Conservation (phyloP, 148 eudicot genomes). For the Rhododendron simsii region DNA sequence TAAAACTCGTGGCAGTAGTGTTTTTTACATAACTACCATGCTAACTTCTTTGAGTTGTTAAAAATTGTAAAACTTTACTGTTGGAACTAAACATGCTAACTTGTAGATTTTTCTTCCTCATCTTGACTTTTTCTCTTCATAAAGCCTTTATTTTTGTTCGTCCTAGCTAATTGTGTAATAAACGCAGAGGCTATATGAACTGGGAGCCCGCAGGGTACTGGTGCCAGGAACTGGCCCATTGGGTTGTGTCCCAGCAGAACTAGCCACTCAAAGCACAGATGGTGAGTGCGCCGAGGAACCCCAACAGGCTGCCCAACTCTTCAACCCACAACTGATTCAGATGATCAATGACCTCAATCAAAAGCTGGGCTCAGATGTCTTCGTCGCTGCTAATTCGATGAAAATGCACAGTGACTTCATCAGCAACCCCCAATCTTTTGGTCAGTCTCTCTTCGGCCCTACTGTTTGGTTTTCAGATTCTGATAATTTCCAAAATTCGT, state of each 20-base stretch:
- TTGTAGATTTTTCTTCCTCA: too few species aligned
- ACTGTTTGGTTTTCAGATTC: neutral
- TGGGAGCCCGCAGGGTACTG: slow-evolving; percentile 69
- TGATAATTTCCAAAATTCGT: neutral
- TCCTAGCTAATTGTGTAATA: neutral
- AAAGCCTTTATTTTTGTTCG: too few species aligned
- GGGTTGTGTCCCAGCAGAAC: slow-evolving; percentile 74
- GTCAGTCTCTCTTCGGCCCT: slow-evolving; percentile 17
- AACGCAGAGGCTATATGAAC: slow-evolving; percentile 50
- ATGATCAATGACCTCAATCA: slow-evolving; percentile 23
- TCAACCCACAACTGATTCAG: slow-evolving; percentile 24
- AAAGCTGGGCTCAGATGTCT: slow-evolving; percentile 48
- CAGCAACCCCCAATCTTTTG: slow-evolving; percentile 48
- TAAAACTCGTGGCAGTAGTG: too few species aligned
- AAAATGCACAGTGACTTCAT: slow-evolving; percentile 49
- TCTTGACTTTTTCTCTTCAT: too few species aligned
- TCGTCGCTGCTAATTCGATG: slow-evolving; percentile 40
- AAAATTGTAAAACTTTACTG: too few species aligned
- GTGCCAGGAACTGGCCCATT: slow-evolving; percentile 78
- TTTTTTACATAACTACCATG: too few species aligned
- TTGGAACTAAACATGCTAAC: too few species aligned
- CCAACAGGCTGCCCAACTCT: slow-evolving; percentile 16
- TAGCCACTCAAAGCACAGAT: slow-evolving; percentile 36
- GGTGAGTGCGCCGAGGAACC: slow-evolving; percentile 56
- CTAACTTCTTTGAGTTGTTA: too few species aligned